These are phyloP conservation scores for Bidens hawaiensis DNA, from an alignment of 140 eudicot species.

Conservation along the genomic window DNA sequence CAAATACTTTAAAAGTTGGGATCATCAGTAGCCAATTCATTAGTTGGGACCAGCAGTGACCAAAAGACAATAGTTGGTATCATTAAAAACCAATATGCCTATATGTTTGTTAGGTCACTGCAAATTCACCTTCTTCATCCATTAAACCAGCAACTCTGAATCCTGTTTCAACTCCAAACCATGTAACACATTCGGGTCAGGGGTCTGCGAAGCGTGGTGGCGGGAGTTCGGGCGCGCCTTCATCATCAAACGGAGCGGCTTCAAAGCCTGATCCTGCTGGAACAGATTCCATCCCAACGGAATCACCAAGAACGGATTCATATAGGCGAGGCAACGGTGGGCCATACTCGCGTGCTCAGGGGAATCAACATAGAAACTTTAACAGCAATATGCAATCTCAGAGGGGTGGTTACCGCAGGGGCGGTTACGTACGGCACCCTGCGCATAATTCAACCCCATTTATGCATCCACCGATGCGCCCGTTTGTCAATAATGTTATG, in stretches of 20 bases:
- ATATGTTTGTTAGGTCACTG: conserved; percentile 62
- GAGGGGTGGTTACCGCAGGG: conserved; percentile 48
- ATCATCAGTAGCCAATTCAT: too few relatives aligned
- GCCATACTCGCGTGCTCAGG: conserved; percentile 62
- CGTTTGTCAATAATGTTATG: conserved; percentile 46
- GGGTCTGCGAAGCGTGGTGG: conserved; percentile 54
- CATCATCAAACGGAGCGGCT: conserved; percentile 48
- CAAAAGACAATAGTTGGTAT: too few relatives aligned
- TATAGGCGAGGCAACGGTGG: conserved; percentile 68
- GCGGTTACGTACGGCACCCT: conserved; percentile 41
- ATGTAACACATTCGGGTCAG: conserved; percentile 46
- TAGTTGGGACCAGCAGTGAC: too few relatives aligned
- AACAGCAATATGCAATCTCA: conserved; percentile 53
- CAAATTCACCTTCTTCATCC: conserved; percentile 35
- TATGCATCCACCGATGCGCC: conserved; percentile 48
- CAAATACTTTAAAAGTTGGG: too few relatives aligned
- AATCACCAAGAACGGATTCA: conserved; percentile 42
- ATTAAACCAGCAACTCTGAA: conserved; percentile 30
- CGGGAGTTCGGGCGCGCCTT: conserved; percentile 35
- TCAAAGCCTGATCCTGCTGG: conserved; percentile 20
- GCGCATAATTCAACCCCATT: conserved; percentile 42
- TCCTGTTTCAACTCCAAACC: conserved; percentile 40
- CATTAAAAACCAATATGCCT: too few relatives aligned
- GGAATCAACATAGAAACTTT: conserved; percentile 53
- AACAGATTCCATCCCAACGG: conserved; percentile 44